Evolutionary conservation across 305 asterid genomes (phyloP).

Genomic region (Fraxinus latifolia): DNA sequence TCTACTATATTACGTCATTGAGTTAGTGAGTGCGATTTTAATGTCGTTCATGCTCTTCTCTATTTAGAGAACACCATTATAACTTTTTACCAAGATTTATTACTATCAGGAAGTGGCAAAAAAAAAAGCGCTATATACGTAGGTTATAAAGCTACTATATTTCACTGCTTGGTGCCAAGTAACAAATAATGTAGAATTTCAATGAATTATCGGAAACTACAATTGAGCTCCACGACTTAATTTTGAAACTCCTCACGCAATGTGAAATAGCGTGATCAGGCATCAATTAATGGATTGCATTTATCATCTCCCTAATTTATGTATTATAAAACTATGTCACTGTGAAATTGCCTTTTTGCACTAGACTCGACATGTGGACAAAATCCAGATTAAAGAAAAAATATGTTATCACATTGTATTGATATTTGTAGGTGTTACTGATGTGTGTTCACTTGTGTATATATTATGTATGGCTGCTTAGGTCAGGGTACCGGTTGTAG

Average conservation of each 20-base stretch:
- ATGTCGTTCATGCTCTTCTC: neutral
- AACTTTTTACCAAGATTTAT: neutral
- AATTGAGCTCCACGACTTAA: neutral
- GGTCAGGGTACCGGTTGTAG: constrained; percentile 84
- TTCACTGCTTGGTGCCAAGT: neutral
- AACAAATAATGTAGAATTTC: neutral
- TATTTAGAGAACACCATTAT: neutral
- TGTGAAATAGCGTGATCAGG: neutral
- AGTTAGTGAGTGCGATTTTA: neutral
- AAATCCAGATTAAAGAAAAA: neutral
- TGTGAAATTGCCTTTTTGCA: neutral
- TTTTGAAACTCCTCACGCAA: neutral
- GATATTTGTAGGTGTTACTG: constrained; percentile 4
- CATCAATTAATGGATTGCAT: neutral
- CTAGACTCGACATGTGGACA: neutral
- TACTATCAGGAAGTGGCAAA: neutral
- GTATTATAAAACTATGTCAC: neutral
- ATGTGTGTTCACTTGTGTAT: constrained; percentile 14
- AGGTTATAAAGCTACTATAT: neutral
- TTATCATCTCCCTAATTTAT: neutral
- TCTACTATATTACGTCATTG: constrained; percentile 8
- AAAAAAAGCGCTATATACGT: neutral
- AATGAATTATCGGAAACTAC: neutral
- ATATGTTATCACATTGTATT: neutral
- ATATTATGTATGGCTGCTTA: constrained; percentile 33